These are phyloP conservation scores for Euphorbia peplus DNA, from an alignment of 345 rosid species.

Conservation along the genomic window DNA sequence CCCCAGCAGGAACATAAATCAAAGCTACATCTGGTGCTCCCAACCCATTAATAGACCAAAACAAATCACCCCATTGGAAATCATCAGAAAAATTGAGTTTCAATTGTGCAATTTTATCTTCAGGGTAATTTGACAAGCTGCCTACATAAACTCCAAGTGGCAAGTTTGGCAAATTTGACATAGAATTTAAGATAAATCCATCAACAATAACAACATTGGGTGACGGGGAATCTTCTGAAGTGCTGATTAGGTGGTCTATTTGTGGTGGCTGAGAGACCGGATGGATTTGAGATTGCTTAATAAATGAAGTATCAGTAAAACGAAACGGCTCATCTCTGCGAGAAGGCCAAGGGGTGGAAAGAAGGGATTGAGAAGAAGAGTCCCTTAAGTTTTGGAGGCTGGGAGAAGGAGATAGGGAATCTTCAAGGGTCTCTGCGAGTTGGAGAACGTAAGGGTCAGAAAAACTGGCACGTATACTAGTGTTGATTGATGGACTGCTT, in stretches of 20 bases:
- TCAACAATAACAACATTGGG: conserved; percentile 55
- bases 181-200: conserved; percentile 58
- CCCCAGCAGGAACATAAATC: conserved; percentile 76
- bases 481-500: conserved; percentile 5
- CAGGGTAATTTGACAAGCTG: conserved; percentile 43
- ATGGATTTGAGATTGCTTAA: conserved; percentile 53
- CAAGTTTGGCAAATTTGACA: conserved; percentile 45
- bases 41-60: conserved; percentile 84
- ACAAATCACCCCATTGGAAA: conserved; percentile 76
- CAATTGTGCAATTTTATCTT: conserved; percentile 40
- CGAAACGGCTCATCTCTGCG: conserved; percentile 83
- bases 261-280: conserved; percentile 54
- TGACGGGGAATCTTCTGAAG: conserved; percentile 39
- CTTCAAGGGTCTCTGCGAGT: conserved; percentile 88
- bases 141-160: conserved; percentile 80
- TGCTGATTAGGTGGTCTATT: conserved; percentile 20
- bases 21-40: conserved; percentile 87
- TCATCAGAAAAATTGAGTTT: conserved; percentile 43
- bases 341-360: conserved; percentile 85
- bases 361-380: conserved; percentile 55
- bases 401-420: conserved; percentile 45
- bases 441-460: conserved; percentile 87
- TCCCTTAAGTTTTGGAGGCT: conserved; percentile 73
- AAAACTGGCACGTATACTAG: conserved; percentile 46
- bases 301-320: conserved; percentile 79